Evolutionary conservation across 202 grass and related monocot species (phyloP).

Genomic region (Sporobolus alterniflorus): DNA sequence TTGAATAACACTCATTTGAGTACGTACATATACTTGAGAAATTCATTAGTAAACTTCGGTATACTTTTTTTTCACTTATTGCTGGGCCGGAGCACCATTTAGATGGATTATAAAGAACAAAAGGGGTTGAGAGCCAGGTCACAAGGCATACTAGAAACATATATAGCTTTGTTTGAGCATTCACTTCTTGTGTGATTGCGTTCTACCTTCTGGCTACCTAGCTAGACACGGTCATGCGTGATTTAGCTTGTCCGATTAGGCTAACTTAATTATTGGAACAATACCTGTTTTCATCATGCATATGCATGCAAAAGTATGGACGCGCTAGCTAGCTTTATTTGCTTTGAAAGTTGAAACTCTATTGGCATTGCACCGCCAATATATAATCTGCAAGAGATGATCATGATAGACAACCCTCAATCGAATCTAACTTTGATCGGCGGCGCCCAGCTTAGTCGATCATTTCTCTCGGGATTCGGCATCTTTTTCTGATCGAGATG

Average conservation of each 20-base stretch:
- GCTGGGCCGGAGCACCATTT: too few relatives aligned
- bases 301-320: neutral
- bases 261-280: neutral
- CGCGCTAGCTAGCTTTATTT: neutral
- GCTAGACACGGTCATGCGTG: too few relatives aligned
- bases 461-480: slow-evolving; percentile 50
- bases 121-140: neutral
- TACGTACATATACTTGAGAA: too few relatives aligned
- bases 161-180: neutral
- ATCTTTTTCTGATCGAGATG: slow-evolving; percentile 41
- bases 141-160: neutral
- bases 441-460: slow-evolving; percentile 27
- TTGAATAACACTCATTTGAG: too few relatives aligned
- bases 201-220: neutral
- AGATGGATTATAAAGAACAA: too few relatives aligned
- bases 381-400: slow-evolving; percentile 23
- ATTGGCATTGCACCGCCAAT: neutral
- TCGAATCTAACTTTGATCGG: slow-evolving; percentile 42
- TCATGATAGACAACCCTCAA: slow-evolving; percentile 38
- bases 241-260: too few relatives aligned
- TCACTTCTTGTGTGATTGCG: too few relatives aligned
- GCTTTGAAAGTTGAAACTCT: neutral
- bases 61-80: too few relatives aligned
- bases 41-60: too few relatives aligned
- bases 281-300: slow-evolving; percentile 2